Percentiles rank a stretch among this genome's conserved stretches.
Conservation (phyloP, 768 basidiomycete genomes). For the Pleurotus tuoliensis region DNA sequence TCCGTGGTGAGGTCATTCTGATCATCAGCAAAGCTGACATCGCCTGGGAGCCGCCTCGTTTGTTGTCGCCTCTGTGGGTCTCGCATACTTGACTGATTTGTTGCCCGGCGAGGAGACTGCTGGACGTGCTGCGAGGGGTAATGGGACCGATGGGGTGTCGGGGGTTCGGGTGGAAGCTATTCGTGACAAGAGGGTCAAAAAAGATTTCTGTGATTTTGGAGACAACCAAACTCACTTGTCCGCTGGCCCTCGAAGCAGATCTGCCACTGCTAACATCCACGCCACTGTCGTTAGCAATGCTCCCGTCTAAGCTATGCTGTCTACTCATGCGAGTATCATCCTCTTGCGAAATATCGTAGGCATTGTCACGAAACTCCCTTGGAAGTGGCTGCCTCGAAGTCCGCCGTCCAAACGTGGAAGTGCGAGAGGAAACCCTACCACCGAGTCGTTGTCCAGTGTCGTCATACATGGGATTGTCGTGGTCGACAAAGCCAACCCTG, state of each 20-base stretch:
- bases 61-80: slow-evolving; percentile 47
- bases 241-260: slow-evolving; percentile 2
- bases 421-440: not conserved
- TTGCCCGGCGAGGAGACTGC: slow-evolving; percentile 11
- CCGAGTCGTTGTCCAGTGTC: not conserved
- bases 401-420: not conserved
- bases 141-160: slow-evolving; percentile 1
- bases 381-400: slow-evolving; percentile 40
- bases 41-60: slow-evolving; percentile 52
- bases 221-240: not conserved
- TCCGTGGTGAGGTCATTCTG: not conserved
- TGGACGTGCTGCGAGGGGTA: slow-evolving; percentile 1
- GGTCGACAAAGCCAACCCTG: slow-evolving; percentile 1
- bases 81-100: slow-evolving; percentile 39
- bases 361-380: slow-evolving; percentile 35
- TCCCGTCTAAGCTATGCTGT: not conserved
- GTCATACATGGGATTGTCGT: not conserved
- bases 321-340: slow-evolving; percentile 7
- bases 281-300: not conserved
- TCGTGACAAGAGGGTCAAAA: slow-evolving; percentile 1
- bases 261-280: not conserved
- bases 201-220: no score
- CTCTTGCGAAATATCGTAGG: slow-evolving; percentile 16
- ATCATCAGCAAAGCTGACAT: slow-evolving; percentile 18
- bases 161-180: slow-evolving; percentile 2